Evolutionary conservation across 2,329 filamentous ascomycete genomes (phyloP), one percentile per base, ranked within the genome.

Genomic region (Claviceps quebecensis): DNA sequence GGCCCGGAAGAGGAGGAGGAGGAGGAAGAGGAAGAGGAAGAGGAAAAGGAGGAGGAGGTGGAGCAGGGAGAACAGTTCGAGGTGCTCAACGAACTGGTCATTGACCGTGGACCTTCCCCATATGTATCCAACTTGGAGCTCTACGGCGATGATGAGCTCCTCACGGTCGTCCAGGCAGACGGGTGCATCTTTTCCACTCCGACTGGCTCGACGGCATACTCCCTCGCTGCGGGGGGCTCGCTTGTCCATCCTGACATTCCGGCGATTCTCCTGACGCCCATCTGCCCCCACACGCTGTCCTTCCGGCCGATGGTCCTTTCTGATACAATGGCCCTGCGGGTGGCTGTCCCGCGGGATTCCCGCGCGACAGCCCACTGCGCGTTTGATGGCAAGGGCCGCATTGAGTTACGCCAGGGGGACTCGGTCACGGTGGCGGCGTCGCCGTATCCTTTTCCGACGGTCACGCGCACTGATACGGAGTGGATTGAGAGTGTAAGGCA

Each of bases 241-340:
- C 83, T 98, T 45, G 91, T 97, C 53, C 91, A 97, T 65, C 93
- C 93, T 0, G 91, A 95, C 63, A 95, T 98, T 54, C 93, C 93
- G 14, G 93, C 90, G 59, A 96, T 98, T 60, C 82, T 97, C 43
- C 80, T 98, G 51, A 98, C 93, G 0, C 93, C 93, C 19, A 97
- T 98, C 67, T 98, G 93, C 69, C 93, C 93, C 8, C 93, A 98
- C 65, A 97, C 91, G 0, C 76, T 98, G 16, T 95, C 88, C 14
- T 98, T 98, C 79, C 82, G 93, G 9, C 93, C 93, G 37, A 97
- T 98, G 93, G 86, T 98, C 7, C 80, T 98, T 47, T 95, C 89
- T 47, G 93, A 98, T 70, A 93, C 87, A 52, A 87, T 96, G 75
- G 83, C 90, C 16, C 80, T 98, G 54, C 87, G 90, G 48, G 87